phyloP scores from a whole-genome alignment of 148 eudicot species.

The Camellia granthamiana region DNA sequence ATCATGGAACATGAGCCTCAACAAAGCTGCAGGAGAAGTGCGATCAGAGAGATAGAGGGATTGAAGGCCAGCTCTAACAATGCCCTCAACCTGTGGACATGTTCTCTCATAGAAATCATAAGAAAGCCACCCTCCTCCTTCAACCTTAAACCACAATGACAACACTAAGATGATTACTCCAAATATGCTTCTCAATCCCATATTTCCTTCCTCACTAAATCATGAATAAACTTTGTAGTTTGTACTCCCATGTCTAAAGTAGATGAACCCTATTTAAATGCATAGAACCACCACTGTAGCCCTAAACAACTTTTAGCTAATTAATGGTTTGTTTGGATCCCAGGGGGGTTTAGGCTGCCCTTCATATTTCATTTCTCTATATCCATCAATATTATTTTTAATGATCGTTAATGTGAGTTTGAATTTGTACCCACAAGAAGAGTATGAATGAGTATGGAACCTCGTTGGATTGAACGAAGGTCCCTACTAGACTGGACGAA shows the following conservation, averaged over 20 bases:
- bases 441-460: too few relatives aligned
- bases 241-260: neutral
- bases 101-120: constrained; percentile 35
- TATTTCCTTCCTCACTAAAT: neutral
- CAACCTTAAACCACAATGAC: neutral
- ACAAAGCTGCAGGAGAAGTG: constrained; percentile 45
- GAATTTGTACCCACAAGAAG: too few relatives aligned
- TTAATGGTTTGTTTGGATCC: neutral
- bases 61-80: constrained; percentile 35
- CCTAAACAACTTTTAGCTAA: neutral
- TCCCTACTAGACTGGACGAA: too few relatives aligned
- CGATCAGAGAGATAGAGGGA: constrained; percentile 35
- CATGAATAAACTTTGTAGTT: neutral
- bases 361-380: too few relatives aligned
- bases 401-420: too few relatives aligned
- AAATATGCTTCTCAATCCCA: neutral
- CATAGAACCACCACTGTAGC: neutral
- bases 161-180: neutral
- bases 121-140: constrained; percentile 19
- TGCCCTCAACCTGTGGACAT: constrained; percentile 49
- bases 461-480: too few relatives aligned
- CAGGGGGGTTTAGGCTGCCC: too few relatives aligned
- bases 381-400: too few relatives aligned
- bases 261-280: neutral
- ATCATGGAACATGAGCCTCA: constrained; percentile 61